Base-by-base conservation (phyloP, 495 filamentous ascomycete genomes). In the Daldinia grandis region DNA sequence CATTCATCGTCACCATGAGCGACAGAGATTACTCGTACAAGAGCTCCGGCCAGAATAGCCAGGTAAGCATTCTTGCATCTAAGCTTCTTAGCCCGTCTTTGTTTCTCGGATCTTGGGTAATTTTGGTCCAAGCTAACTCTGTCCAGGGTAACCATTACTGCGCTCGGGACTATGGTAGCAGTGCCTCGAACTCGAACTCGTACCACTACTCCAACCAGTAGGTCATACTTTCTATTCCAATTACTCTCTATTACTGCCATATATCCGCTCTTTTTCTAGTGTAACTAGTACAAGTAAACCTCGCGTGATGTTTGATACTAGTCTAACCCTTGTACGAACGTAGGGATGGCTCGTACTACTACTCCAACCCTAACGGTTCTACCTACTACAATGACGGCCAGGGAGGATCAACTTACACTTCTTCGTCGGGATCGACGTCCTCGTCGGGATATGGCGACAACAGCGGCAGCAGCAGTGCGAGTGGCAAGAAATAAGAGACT, bases 281-380 rank as follows among this genome's bases (percentile, higher is more conserved):
- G 12, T 35, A 27, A 1, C 25, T 27, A 35, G 12, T 35, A 35
- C 3, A 14, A 4, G 12, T 12, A 17, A 17, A 10, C 19, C 21
- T 30, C 24, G 30, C 15, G 12, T 47, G 21, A 25, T 47, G 15
- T 25, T 30, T 3, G n/a, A 55, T 33, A 47, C 49, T 64, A n/a
- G 57, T 12, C 25, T 17, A 30, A 14, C 0, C 31, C n/a, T 38
- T 14, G 17, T 14, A 17, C 5, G n/a, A 12, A 5, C 9, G 10
- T 59, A 85, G 83, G 3, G 64, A 88, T 62, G 84, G 86, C 7
- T 84, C 81, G n/a, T 89, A 88, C 80, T 86, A 88, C 72, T 88
- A 87, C 76, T 85, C 81, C 59, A 89, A 88, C 76, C 76, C 86
- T 44, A 79, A 87, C 59, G 81, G 81, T 3, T 81, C 78, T 69